Evolutionary conservation across 129 eudicot genomes (phyloP).

Genomic region (sunflower (Helianthus annuus)): HanXRQr2.0-SUNRISE NC_035437.2:175382370-175382869

Average conservation of each 20-base stretch:
- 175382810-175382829: too few relatives aligned
- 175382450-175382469: too few relatives aligned
- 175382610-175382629: background rate
- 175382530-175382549: too few relatives aligned
- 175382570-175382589: background rate
- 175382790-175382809: conserved; percentile 25
- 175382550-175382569: background rate
- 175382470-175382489: too few relatives aligned
- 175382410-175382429: too few relatives aligned
- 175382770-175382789: conserved; percentile 20
- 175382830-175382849: too few relatives aligned
- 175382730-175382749: conserved; percentile 9
- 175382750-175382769: conserved; percentile 17
- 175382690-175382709: conserved; percentile 5
- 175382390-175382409: too few relatives aligned
- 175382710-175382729: background rate
- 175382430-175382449: too few relatives aligned
- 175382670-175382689: background rate
- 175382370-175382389: too few relatives aligned
- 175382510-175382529: too few relatives aligned
- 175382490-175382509: too few relatives aligned
- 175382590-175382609: background rate
- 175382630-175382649: background rate
- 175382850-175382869: too few relatives aligned
- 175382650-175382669: conserved; percentile 4